Base-by-base conservation (phyloP, 345 rosid species). In the Turritis glabra region DNA sequence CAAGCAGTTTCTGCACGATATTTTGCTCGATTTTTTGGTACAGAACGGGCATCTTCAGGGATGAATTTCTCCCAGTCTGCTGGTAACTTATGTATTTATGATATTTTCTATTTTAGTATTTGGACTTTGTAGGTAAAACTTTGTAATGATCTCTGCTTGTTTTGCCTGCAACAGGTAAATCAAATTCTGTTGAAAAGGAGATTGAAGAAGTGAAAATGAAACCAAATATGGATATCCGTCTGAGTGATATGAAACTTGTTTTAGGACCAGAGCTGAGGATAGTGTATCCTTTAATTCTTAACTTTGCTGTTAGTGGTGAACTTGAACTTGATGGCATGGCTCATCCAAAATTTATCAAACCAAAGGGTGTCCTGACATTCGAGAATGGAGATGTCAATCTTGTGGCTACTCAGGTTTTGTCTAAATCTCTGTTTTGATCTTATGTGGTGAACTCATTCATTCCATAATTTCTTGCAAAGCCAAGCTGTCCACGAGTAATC, bases 371-470 rank as follows among this genome's bases (percentile, higher is more conserved):
- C 82, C 85, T 95, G n/a, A 77, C 86, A 22, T 92, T 95, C 74
- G 97, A 95, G 83, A 95, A 95, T 69, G 99, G 99, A 72, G 97
- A 95, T 83, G 92, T 95, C 80, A 92, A 89, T 85, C 99, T 95
- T 53, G 99, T 92, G 78, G 97, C 97, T 48, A 92, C 97, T 74
- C 97, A 95, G 85, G 99, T 87, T 77, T 62, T 61, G 19, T 60
- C 79, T 61, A 32, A 55, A 23, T 69, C 22, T 40, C 30, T 83
- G 82, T 79, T 71, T 38, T 64, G 17, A 44, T 61, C 26, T 35
- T 65, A 50, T 53, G 54, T 73, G 14, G n/a, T 22, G 37, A 44
- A 23, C 41, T 37, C 30, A 17, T 63, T 43, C 14, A 8, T 29
- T 54, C 40, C 51, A 17, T 64, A 14, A 14, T 53, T 73, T 57